Conservation (phyloP, 441 rosid species). For the Brassica hybrid region DNA sequence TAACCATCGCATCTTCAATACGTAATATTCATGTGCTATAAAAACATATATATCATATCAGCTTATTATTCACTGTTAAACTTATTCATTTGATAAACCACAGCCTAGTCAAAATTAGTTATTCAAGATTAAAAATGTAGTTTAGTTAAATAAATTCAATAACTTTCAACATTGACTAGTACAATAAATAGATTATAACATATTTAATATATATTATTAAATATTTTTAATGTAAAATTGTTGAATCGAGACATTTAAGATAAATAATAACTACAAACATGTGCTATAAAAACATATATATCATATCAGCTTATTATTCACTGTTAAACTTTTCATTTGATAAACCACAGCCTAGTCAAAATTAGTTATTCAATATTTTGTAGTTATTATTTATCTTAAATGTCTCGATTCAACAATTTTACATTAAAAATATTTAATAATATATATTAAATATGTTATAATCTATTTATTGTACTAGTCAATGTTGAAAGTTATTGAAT, state of each 20-base stretch:
- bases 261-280: neutral
- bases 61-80: neutral
- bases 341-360: conserved; percentile 1
- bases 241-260: neutral
- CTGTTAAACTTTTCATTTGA: neutral
- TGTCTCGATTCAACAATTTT: neutral
- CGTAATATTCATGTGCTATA: neutral
- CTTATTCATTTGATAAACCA: neutral
- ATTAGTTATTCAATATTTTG: neutral
- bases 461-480: neutral
- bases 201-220: neutral
- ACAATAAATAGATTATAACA: neutral
- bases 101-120: neutral
- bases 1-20: conserved; percentile 12
- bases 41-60: neutral
- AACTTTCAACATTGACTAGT: neutral
- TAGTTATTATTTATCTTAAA: neutral
- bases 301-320: neutral
- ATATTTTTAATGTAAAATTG: neutral
- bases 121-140: neutral
- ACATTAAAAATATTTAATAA: neutral
- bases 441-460: neutral
- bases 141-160: neutral
- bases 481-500: neutral
- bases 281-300: neutral